Evolutionary conservation across 257 asterid species (phyloP).

Genomic region (Solanum rostratum): DNA sequence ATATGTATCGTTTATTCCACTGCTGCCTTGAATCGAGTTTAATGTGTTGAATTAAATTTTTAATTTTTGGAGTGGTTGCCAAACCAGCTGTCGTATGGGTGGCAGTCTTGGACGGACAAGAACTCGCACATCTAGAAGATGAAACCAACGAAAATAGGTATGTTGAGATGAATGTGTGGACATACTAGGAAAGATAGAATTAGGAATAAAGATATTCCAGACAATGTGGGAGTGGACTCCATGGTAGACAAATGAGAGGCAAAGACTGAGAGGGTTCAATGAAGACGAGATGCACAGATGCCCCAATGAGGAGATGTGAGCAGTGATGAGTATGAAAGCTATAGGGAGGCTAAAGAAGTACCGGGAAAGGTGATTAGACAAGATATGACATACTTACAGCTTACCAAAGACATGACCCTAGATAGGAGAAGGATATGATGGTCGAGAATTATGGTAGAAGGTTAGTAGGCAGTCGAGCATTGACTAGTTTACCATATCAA

Average conservation of each 20-base stretch:
- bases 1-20: not conserved
- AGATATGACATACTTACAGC: no score
- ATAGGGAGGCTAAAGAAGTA: not conserved
- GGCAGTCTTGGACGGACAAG: not conserved
- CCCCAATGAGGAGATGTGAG: not conserved
- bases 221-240: not conserved
- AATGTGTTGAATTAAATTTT: not conserved
- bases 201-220: not conserved
- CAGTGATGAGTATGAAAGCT: no score
- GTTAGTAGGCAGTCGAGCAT: no score
- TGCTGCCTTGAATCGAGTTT: not conserved
- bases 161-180: not conserved
- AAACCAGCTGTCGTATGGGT: not conserved
- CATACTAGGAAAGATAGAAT: no score
- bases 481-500: no score
- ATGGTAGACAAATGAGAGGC: not conserved
- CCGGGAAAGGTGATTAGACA: not conserved
- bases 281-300: not conserved
- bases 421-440: no score
- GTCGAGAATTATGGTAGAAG: no score
- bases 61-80: not conserved
- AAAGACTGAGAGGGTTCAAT: not conserved
- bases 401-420: no score
- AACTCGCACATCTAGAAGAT: not conserved
- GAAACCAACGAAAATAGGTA: not conserved